phyloP scores from a whole-genome alignment of 345 rosid genomes.

The Excoecaria cochinchinensis region DNA sequence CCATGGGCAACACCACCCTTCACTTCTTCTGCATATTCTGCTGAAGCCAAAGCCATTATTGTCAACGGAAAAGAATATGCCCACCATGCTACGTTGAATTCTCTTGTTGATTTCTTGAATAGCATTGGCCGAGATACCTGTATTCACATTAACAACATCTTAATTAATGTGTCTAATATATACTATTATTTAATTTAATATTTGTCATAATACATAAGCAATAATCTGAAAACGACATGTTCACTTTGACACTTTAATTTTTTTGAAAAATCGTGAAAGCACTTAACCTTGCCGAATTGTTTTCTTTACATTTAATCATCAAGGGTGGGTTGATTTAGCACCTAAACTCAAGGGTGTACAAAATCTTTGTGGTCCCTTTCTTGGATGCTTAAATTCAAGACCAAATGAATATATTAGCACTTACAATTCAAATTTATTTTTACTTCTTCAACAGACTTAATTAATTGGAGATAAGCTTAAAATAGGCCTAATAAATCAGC shows the following conservation, averaged over 20 bases:
- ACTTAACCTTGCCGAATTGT: too few species aligned
- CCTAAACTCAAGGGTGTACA: too few species aligned
- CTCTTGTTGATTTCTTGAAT: slow-evolving; percentile 26
- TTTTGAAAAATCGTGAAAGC: too few species aligned
- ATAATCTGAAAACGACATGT: too few species aligned
- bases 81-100: slow-evolving; percentile 34
- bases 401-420: not conserved
- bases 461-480: not conserved
- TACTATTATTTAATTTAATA: too few species aligned
- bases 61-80: slow-evolving; percentile 32
- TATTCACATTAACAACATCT: not conserved
- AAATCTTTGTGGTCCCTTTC: slow-evolving; percentile 15
- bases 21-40: slow-evolving; percentile 29
- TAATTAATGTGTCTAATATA: too few species aligned
- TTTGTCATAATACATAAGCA: too few species aligned
- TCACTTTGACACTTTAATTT: too few species aligned
- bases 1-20: slow-evolving; percentile 16
- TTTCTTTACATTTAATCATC: too few species aligned
- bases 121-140: slow-evolving; percentile 23
- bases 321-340: too few species aligned
- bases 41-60: slow-evolving; percentile 23
- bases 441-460: not conserved
- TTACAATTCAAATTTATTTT: slow-evolving; percentile 10
- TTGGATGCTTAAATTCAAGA: too few species aligned
- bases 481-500: too few species aligned